Conservation (phyloP, 805 yeast species). For the Pichia rugopelliculosa region DNA sequence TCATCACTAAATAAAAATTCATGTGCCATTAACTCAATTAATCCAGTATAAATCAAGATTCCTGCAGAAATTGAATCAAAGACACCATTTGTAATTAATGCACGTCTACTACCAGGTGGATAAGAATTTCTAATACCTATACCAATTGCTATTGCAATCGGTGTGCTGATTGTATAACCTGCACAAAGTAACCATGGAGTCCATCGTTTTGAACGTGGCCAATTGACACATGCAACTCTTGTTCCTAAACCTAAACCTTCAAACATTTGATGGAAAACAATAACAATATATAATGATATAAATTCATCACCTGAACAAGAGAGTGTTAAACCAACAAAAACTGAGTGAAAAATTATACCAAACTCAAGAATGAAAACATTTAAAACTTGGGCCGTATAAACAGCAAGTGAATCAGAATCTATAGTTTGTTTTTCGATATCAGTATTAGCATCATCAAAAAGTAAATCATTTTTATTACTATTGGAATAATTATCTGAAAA, state of each 20-base stretch:
- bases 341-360: constrained; percentile 78
- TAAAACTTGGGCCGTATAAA: constrained; percentile 49
- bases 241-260: constrained; percentile 85
- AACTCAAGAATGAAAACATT: constrained; percentile 59
- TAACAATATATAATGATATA: constrained; percentile 59
- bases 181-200: constrained; percentile 55
- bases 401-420: constrained; percentile 14
- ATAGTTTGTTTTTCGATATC: constrained; percentile 2
- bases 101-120: constrained; percentile 48
- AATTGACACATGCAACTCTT: constrained; percentile 51
- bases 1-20: constrained; percentile 60
- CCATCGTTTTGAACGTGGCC: constrained; percentile 35
- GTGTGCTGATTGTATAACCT: constrained; percentile 53
- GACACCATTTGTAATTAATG: constrained; percentile 61
- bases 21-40: constrained; percentile 74
- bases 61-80: constrained; percentile 77
- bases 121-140: constrained; percentile 62
- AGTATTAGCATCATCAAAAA: too few relatives aligned
- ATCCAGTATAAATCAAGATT: constrained; percentile 65
- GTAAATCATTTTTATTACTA: neutral
- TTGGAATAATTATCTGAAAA: neutral
- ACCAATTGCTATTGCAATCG: constrained; percentile 73
- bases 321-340: constrained; percentile 70
- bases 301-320: constrained; percentile 77
- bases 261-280: constrained; percentile 70